A percentile compares a stretch with the other conserved stretches of the same genome.
These are phyloP conservation scores for Hypoxylon crocopeplum DNA, from an alignment of 495 filamentous ascomycete genomes.

Conservation along the genomic window DNA sequence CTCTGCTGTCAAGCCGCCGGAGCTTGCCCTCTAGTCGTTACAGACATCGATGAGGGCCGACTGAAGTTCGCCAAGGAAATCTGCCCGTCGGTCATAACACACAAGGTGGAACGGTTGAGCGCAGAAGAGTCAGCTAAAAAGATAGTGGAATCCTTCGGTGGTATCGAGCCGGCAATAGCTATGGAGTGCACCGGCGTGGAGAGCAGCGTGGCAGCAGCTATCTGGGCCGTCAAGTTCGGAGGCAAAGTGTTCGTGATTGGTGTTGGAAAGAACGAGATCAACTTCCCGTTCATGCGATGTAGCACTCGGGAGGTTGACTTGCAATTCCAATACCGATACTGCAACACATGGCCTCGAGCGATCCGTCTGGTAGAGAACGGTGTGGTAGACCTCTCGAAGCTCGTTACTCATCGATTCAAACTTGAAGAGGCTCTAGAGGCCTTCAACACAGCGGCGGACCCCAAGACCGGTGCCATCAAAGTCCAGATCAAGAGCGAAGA, in stretches of 20 bases:
- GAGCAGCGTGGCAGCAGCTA: slow-evolving; percentile 80
- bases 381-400: slow-evolving; percentile 75
- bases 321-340: slow-evolving; percentile 94
- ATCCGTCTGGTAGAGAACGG: slow-evolving; percentile 86
- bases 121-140: slow-evolving; percentile 73
- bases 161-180: slow-evolving; percentile 75
- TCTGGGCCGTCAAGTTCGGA: slow-evolving; percentile 88
- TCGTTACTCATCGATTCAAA: slow-evolving; percentile 86
- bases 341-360: slow-evolving; percentile 93
- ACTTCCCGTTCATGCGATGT: slow-evolving; percentile 89
- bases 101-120: slow-evolving; percentile 73
- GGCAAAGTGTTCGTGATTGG: slow-evolving; percentile 94
- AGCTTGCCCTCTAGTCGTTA: slow-evolving; percentile 85
- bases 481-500: slow-evolving; percentile 80
- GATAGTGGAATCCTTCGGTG: slow-evolving; percentile 70
- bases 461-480: slow-evolving; percentile 94
- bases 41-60: slow-evolving; percentile 87
- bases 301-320: slow-evolving; percentile 91
- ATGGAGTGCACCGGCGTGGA: slow-evolving; percentile 96
- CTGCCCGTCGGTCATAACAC: slow-evolving; percentile 73
- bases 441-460: slow-evolving; percentile 83
- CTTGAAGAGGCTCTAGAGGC: slow-evolving; percentile 89
- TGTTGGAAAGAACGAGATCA: slow-evolving; percentile 93
- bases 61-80: slow-evolving; percentile 82
- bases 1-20: slow-evolving; percentile 84